A percentile compares a stretch with the other conserved stretches of the same genome.
Conservation (phyloP, 2,329 filamentous ascomycete species). For the Leptographium galeiforme region DNA sequence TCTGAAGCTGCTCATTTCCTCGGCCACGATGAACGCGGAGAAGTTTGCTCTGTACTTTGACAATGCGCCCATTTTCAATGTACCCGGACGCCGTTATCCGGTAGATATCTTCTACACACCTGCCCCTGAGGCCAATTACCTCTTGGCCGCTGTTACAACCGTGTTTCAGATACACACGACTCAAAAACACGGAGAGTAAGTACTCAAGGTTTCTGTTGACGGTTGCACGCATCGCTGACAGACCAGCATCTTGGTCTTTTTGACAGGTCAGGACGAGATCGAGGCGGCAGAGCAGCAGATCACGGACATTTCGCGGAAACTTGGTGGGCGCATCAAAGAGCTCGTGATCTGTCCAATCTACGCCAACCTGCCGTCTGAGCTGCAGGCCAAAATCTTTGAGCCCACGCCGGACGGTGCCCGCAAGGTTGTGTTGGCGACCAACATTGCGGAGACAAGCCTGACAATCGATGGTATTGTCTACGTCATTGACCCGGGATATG, state of each 20-base stretch:
- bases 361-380: slow-evolving; percentile 77
- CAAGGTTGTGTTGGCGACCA: slow-evolving; percentile 89
- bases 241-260: slow-evolving; percentile 65
- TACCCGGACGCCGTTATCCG: slow-evolving; percentile 76
- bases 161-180: slow-evolving; percentile 91
- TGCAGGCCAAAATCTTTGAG: slow-evolving; percentile 90
- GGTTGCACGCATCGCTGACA: neutral
- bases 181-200: slow-evolving; percentile 59
- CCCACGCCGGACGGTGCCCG: slow-evolving; percentile 73
- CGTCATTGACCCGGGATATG: slow-evolving; percentile 89
- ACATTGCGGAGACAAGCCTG: slow-evolving; percentile 91
- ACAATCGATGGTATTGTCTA: slow-evolving; percentile 95
- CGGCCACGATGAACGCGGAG: slow-evolving; percentile 85
- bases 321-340: slow-evolving; percentile 73
- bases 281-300: slow-evolving; percentile 76
- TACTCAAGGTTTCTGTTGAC: neutral
- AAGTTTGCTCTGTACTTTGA: slow-evolving; percentile 91
- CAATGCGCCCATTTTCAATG: slow-evolving; percentile 85
- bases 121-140: slow-evolving; percentile 85
- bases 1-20: slow-evolving; percentile 81
- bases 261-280: slow-evolving; percentile 95
- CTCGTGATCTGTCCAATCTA: slow-evolving; percentile 90
- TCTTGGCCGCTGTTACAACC: slow-evolving; percentile 81
- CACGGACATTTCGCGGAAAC: slow-evolving; percentile 71
- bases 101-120: slow-evolving; percentile 87